A percentile compares a stretch with the other conserved stretches of the same genome.
Conservation (phyloP, 2,329 filamentous ascomycete species). For the Sclerotinia subarctica region DNA sequence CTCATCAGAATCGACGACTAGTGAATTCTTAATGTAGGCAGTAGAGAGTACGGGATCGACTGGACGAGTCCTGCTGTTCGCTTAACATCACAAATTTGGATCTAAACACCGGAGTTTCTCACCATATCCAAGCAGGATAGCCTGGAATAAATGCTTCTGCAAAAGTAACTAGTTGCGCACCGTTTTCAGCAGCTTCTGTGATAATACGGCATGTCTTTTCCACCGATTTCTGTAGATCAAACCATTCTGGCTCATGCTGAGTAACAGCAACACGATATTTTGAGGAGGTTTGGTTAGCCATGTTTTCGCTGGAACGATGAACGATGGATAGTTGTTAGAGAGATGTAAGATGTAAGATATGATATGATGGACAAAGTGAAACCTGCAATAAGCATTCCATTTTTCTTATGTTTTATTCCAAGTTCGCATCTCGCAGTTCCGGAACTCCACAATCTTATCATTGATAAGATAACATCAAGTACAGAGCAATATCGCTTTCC, state of each 20-base stretch:
- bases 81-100: neutral
- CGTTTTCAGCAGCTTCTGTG: conserved; percentile 50
- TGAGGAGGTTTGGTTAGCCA: neutral
- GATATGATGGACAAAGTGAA: neutral
- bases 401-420: neutral
- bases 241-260: conserved; percentile 59
- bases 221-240: conserved; percentile 54
- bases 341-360: neutral
- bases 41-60: conserved; percentile 27
- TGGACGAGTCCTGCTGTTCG: conserved; percentile 25
- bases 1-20: conserved; percentile 44
- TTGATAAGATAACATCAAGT: neutral
- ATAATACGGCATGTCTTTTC: conserved; percentile 57
- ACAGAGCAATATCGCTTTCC: neutral
- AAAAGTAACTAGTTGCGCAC: conserved; percentile 54
- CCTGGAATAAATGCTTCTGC: conserved; percentile 55
- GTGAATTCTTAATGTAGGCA: conserved; percentile 43
- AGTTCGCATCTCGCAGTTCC: neutral
- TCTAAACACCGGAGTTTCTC: conserved; percentile 3
- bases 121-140: conserved; percentile 49
- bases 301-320: neutral
- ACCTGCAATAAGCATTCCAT: too few relatives aligned
- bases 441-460: neutral
- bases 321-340: too few relatives aligned
- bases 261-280: conserved; percentile 45